These are phyloP conservation scores for Mycena rosella DNA, from an alignment of 768 basidiomycete genomes.

Conservation along the genomic window DNA sequence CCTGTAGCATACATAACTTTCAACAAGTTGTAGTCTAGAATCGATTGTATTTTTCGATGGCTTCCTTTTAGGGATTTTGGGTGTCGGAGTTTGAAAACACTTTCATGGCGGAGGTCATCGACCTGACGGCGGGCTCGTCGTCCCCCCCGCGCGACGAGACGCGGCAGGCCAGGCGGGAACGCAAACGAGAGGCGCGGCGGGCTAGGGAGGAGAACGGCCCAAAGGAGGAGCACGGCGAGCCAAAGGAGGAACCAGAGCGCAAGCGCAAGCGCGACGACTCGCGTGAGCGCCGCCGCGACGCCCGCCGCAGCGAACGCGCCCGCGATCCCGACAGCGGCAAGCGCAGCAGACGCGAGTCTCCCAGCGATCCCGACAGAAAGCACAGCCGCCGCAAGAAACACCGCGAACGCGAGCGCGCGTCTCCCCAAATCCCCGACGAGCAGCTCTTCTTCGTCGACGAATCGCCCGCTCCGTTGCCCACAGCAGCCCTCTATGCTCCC, in stretches of 20 bases:
- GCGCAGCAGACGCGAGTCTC: conserved; percentile 29
- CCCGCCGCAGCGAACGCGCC: neutral
- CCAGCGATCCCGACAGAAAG: conserved; percentile 26
- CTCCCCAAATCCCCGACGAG: conserved; percentile 28
- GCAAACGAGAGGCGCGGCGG: neutral
- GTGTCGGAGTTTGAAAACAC: conserved; percentile 5
- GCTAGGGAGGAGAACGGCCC: neutral
- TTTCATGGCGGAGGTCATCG: conserved; percentile 28
- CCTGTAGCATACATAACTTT: conserved; percentile 30
- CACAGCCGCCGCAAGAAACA: conserved; percentile 5
- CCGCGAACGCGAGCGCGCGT: conserved; percentile 1
- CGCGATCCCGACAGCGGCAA: conserved; percentile 39
- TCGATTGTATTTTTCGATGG: conserved; percentile 12
- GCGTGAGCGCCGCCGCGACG: conserved; percentile 19
- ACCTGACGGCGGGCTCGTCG: conserved; percentile 52
- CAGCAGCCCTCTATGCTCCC: conserved; percentile 31
- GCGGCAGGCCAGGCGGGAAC: neutral
- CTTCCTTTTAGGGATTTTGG: neutral
- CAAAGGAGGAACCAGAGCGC: neutral
- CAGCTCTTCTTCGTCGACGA: conserved; percentile 66
- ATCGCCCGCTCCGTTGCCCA: conserved; percentile 52
- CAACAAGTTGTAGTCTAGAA: conserved; percentile 19
- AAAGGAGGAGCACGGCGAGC: neutral
- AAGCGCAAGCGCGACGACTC: conserved; percentile 12
- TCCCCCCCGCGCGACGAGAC: conserved; percentile 43